Base-by-base conservation (phyloP, 2,329 filamentous ascomycete species). In the Calonectria montana region DNA sequence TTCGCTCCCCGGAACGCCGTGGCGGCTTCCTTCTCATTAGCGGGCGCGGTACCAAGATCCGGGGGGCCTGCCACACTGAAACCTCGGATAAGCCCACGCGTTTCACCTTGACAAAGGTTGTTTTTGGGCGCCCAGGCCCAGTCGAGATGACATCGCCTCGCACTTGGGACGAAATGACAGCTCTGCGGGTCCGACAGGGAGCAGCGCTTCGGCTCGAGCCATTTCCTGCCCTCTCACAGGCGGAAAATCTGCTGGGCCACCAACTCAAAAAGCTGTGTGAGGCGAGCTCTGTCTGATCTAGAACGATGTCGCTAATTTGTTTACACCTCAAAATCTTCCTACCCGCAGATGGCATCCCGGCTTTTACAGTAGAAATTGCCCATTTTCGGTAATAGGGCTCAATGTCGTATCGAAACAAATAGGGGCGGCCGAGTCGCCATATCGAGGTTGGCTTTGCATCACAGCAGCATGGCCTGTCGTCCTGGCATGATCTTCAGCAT, bases 91-190 rank as follows among this genome's bases (percentile, higher is more conserved):
- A 39, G 59, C 53, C 67, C 48, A 37, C 67, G 2, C 47, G 67
- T 69, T 69, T 69, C 67, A 69, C 37, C 47, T 69, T 64, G 50
- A 67, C 39, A 59, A 59, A 25, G 23, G 53, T 59, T 59, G 53
- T 59, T 59, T 57, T 9, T 35, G 39, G 37, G 13, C 31, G 10
- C 31, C 31, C 31, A 35, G 31, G 31, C 10, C 31, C 13, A 35
- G 31, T 35, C 35, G 53, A 59, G 37, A 39, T 39, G 53, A 37
- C 31, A 39, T 23, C 16, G 23, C 6, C 53, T 39, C 35, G 53
- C 53, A 59, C 31, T 59, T 39, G 53, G 53, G 53, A 59, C 21
- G 53, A 59, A 59, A 59, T 37, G 53, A 25, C 53, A 37, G 21
- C 35, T 13, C 21, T 21, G 53, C 31, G 53, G 53, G 53, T 59